These are phyloP conservation scores for Blumeriella jaapii DNA, from an alignment of 2,329 filamentous ascomycete genomes.

Conservation along the genomic window DNA sequence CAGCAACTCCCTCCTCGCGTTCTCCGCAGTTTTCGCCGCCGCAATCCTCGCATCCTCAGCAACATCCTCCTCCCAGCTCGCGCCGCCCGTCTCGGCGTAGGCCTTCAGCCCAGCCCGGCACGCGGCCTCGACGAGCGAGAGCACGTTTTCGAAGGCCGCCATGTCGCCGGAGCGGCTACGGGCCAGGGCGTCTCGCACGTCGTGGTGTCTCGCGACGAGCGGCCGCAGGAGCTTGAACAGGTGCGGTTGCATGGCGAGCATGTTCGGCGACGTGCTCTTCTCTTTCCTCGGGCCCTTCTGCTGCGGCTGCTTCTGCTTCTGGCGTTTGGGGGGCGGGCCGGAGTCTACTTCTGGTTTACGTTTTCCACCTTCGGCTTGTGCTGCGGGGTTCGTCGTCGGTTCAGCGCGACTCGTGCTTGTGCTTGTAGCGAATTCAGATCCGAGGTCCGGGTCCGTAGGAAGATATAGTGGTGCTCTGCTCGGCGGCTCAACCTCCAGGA, in stretches of 20 bases:
- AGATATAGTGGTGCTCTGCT: slow-evolving; percentile 62
- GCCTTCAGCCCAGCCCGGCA: slow-evolving; percentile 63
- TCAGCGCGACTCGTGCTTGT: too few relatives aligned
- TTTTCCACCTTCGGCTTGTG: slow-evolving; percentile 28
- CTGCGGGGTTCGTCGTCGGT: too few relatives aligned
- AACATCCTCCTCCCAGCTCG: slow-evolving; percentile 35
- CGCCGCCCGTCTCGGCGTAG: slow-evolving; percentile 43
- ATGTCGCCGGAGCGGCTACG: slow-evolving; percentile 58
- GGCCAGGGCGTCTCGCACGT: slow-evolving; percentile 78
- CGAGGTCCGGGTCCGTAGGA: slow-evolving; percentile 35
- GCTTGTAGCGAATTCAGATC: too few relatives aligned
- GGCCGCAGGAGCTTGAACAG: slow-evolving; percentile 84
- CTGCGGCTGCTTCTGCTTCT: slow-evolving; percentile 22
- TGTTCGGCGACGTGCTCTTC: slow-evolving; percentile 42
- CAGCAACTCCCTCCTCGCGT: slow-evolving; percentile 33
- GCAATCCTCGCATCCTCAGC: slow-evolving; percentile 20
- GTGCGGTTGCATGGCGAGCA: slow-evolving; percentile 77
- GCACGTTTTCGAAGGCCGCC: slow-evolving; percentile 62
- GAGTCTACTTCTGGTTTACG: slow-evolving; percentile 28
- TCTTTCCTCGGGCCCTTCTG: slow-evolving; percentile 28
- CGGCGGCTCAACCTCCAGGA: slow-evolving; percentile 55
- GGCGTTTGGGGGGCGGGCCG: slow-evolving; percentile 30
- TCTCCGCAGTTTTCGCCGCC: slow-evolving; percentile 23
- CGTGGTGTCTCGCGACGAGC: slow-evolving; percentile 66
- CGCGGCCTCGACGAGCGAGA: slow-evolving; percentile 62